Base-by-base conservation (phyloP, 2,329 filamentous ascomycete species). In the Teratosphaeria viscida region DNA sequence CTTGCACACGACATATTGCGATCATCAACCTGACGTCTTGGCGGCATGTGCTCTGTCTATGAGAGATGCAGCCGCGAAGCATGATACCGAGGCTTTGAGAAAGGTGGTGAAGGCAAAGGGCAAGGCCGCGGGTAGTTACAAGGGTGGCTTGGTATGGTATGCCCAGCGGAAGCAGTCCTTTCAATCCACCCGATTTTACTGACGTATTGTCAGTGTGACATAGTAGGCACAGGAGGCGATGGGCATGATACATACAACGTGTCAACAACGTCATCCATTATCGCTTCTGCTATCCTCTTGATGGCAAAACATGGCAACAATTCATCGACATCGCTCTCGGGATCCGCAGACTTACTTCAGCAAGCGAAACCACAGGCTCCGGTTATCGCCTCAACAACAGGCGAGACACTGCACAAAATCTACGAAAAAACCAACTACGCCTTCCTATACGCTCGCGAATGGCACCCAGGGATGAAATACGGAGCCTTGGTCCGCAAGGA, bases 221-320 rank as follows among this genome's bases (percentile, higher is more conserved):
- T 99, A 72, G 94, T 99, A 60, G 94, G 94, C 66, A 99, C 94
- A 7, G 94, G 94, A 65, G 94, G 94, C 70, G 94, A 99, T 77
- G 87, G 88, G 23, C 92, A 97, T 80, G 90, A 95, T 74, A 99
- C 94, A 37, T 99, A 96, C 84, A 99, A 99, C 75, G 92, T 99
- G 72, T 94, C 88, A 67, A 99, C 94, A 4, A 96, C 94, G 6
- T 85, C 94, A 2, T 96, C 91, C 19, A 96, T 99, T 70, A 79
- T 99, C 55, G 90, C 90, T 54, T 95, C 91, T 5, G 85, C 91
- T 4, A 79, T 95, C 32, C 82, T 99, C 39, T 81, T 95, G 68
- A 82, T 96, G 60, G 90, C 89, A 65, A 99, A 99, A 78, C 94
- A 99, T 76, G 94, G 94, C 64, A 99, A 99, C 79, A 87, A 88